Evolutionary conservation across 805 yeast genomes (phyloP).

Genomic region (Yamadazyma ubonensis): DNA sequence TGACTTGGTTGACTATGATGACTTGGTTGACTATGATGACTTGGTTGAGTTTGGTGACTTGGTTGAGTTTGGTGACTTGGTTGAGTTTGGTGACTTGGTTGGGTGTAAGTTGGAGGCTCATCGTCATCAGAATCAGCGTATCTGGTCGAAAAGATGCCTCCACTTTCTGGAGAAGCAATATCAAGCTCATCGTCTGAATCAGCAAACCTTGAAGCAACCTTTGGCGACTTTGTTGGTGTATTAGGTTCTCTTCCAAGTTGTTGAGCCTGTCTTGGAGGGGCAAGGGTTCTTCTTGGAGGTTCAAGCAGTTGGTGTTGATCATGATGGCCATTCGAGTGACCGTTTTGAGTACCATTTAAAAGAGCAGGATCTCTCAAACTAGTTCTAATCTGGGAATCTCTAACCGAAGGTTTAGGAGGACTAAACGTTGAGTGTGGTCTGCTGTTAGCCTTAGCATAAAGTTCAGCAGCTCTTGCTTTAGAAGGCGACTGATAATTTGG

Average conservation of each 20-base stretch:
- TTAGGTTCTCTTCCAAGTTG: neutral
- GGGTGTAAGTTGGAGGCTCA: conserved; percentile 4
- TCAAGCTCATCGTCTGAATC: conserved; percentile 61
- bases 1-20: neutral
- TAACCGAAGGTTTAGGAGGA: conserved; percentile 7
- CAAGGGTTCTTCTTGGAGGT: too few relatives aligned
- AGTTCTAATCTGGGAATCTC: conserved; percentile 9
- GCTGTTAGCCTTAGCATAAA: conserved; percentile 51
- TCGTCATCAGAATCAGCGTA: conserved; percentile 33
- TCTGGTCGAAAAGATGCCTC: conserved; percentile 24
- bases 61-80: neutral
- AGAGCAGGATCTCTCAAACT: conserved; percentile 11
- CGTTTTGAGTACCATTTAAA: neutral
- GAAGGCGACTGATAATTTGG: conserved; percentile 40
- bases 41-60: neutral
- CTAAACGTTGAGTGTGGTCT: conserved; percentile 41
- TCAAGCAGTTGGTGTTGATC: conserved; percentile 7
- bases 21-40: neutral
- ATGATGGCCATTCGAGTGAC: neutral
- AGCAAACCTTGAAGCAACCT: conserved; percentile 47
- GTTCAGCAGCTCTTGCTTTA: conserved; percentile 48
- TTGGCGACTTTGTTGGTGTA: conserved; percentile 9
- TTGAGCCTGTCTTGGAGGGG: too few relatives aligned
- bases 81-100: neutral
- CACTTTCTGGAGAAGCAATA: conserved; percentile 11